Base-by-base conservation (phyloP, 2,329 filamentous ascomycete genomes). In the Aspergillus sp. region DNA sequence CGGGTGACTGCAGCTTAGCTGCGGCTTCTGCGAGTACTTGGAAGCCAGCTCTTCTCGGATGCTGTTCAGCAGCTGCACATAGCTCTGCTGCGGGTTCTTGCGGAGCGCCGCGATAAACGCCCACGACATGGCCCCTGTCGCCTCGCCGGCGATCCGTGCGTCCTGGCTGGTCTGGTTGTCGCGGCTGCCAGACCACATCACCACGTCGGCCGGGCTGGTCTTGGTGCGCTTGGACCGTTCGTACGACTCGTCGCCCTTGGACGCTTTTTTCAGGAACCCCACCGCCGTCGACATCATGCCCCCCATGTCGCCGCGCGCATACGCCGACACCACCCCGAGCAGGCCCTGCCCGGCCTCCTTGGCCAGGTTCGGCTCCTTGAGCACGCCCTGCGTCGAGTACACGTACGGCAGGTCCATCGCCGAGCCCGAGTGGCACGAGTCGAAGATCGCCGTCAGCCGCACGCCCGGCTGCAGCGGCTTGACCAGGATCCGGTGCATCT, bases 171-270 rank as follows among this genome's bases (percentile, higher is more conserved):
- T 98, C 64, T 96, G 91, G 40, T 80, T 77, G 55, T 98, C 91
- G 63, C 94, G 95, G 66, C 85, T 93, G 36, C 91, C 91, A 40
- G 85, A 93, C 82, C 88, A 94, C 84, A 95, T 93, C 56, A 98
- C 77, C 19, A 98, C 91, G 61, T 98, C 91, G 25, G 91, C 91
- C 1, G 88, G 81, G 34, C 82, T 91, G 11, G 91, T 96, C 67
- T 93, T 93, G 26, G 89, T 96, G 45, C 82, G 74, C 55, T 85
- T 71, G 41, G 88, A 84, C 57, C 78, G 79, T 63, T 93, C 74
- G 60, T 86, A 80, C 12, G 80, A 80, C 22, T 81, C 76, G 45
- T 91, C 79, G 45, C 88, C 88, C 39, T 67, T 74, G 14, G 84
- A 82, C 12, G 86, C 86, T 55, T 86, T 83, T 69, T 95, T 95